Percentiles rank a stretch among this genome's conserved stretches.
These are phyloP conservation scores for Clonostachys solani DNA, from an alignment of 2,329 filamentous ascomycete species.

Conservation along the genomic window DNA sequence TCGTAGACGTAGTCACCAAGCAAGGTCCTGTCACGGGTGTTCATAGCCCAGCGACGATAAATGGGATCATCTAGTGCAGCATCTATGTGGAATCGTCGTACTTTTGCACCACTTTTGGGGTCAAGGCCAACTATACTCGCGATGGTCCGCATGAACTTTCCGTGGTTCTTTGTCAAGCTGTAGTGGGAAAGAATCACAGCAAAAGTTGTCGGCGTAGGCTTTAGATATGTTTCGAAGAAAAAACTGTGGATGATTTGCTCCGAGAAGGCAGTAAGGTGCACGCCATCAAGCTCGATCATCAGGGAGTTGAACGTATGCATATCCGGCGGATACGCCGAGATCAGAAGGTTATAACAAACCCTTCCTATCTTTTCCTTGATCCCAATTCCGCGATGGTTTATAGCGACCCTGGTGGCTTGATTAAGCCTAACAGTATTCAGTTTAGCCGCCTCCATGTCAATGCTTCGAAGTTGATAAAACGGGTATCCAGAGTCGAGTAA, in stretches of 20 bases:
- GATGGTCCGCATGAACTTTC: conserved; percentile 37
- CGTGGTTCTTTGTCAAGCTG: conserved; percentile 8
- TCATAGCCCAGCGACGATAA: conserved; percentile 20
- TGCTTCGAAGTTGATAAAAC: conserved; percentile 17
- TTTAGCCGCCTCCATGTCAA: conserved; percentile 15
- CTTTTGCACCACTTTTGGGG: conserved; percentile 26
- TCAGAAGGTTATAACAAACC: conserved; percentile 63
- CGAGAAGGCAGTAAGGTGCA: conserved; percentile 36
- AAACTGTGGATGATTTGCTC: conserved; percentile 49
- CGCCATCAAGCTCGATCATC: conserved; percentile 57
- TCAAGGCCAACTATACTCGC: conserved; percentile 40
- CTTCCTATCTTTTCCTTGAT: conserved; percentile 27
- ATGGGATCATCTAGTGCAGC: conserved; percentile 18
- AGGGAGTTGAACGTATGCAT: conserved; percentile 69
- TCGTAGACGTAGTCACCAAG: conserved; percentile 30
- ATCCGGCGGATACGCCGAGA: conserved; percentile 56
- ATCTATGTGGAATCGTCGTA: conserved; percentile 25
- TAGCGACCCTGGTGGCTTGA: conserved; percentile 17
- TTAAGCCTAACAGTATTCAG: conserved; percentile 20
- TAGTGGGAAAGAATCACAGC: conserved; percentile 47
- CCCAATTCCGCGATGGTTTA: conserved; percentile 12
- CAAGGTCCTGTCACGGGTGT: conserved; percentile 13
- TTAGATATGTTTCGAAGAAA: conserved; percentile 33
- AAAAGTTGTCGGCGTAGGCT: conserved; percentile 43
- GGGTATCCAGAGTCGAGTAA: conserved; percentile 9